Percentiles rank a stretch among this genome's conserved stretches.
These are phyloP conservation scores for Claviceps sp. DNA, from an alignment of 2,329 filamentous ascomycete genomes.

Conservation along the genomic window DNA sequence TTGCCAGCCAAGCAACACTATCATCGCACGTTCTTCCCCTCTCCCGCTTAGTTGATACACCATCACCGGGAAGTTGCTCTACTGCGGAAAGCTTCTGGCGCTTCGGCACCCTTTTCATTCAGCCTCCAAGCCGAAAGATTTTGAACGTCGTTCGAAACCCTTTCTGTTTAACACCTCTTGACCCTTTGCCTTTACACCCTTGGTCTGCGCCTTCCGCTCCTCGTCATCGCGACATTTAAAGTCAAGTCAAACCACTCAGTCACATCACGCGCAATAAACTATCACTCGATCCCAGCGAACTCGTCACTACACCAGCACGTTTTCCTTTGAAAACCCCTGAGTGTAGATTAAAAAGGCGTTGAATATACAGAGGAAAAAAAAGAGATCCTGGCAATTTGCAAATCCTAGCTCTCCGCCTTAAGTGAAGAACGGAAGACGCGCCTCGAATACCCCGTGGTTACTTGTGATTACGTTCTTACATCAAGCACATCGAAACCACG, in stretches of 20 bases:
- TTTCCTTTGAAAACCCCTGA: conserved; percentile 76
- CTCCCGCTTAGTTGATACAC: conserved; percentile 10
- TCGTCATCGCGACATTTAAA: conserved; percentile 18
- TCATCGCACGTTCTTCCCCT: conserved; percentile 19
- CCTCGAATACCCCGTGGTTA: conserved; percentile 2
- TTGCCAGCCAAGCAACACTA: conserved; percentile 18
- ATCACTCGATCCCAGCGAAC: conserved; percentile 26
- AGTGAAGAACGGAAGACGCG: conserved; percentile 1
- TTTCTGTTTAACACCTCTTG: conserved; percentile 14
- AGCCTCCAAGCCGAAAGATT: conserved; percentile 5
- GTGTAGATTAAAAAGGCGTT: conserved; percentile 46
- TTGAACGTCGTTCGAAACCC: conserved; percentile 1
- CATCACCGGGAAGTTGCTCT: conserved; percentile 5
- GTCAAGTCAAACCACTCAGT: conserved; percentile 10
- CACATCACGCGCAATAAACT: conserved; percentile 27
- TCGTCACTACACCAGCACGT: conserved; percentile 71
- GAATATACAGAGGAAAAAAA: conserved; percentile 15
- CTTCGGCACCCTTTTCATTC: conserved; percentile 3
- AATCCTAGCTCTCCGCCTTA: background rate
- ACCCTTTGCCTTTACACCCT: conserved; percentile 18
- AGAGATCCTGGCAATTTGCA: conserved; percentile 16
- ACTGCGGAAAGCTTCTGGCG: conserved; percentile 6
- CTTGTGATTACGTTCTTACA: conserved; percentile 8
- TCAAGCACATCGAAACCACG: conserved; percentile 15
- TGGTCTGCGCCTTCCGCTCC: conserved; percentile 18